Conservation (phyloP, 1,284 basidiomycete species). For the Ustilago curta region DNA sequence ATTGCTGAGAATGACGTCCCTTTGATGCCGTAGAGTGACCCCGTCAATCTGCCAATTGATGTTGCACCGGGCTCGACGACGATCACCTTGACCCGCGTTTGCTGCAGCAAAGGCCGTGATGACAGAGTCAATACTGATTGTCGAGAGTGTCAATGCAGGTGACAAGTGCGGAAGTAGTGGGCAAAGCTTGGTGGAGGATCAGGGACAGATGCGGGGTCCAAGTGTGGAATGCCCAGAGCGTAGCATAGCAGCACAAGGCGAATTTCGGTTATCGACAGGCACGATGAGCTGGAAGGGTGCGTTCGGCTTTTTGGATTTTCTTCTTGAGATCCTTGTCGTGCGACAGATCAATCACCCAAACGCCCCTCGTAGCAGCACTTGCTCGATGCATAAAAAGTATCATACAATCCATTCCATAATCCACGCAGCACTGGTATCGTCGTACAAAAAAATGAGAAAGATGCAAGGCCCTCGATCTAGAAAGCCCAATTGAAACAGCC, state of each 20-base stretch:
- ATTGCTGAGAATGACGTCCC: neutral
- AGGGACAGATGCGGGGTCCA: constrained; percentile 9
- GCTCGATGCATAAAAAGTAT: neutral
- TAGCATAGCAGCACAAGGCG: neutral
- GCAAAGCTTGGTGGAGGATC: neutral
- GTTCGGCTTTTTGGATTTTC: constrained; percentile 5
- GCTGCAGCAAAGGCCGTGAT: neutral
- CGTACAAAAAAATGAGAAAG: neutral
- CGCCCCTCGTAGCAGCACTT: neutral
- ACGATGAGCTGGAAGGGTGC: constrained; percentile 38
- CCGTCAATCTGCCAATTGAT: neutral
- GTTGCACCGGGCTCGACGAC: neutral
- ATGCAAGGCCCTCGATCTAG: neutral
- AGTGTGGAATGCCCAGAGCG: neutral
- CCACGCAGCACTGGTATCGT: neutral
- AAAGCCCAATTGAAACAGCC: constrained; percentile 55
- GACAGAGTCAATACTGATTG: too few relatives aligned
- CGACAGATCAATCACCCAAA: constrained; percentile 14
- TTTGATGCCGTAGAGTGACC: neutral
- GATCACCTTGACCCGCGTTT: neutral
- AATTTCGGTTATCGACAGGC: constrained; percentile 24
- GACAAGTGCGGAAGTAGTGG: neutral
- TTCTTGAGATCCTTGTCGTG: constrained; percentile 22
- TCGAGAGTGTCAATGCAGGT: neutral
- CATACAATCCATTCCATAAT: constrained; percentile 2